Percentiles rank a stretch among this genome's conserved stretches.
These are phyloP conservation scores for Cystoderma amianthinum DNA, from an alignment of 768 basidiomycete species.

Conservation along the genomic window DNA sequence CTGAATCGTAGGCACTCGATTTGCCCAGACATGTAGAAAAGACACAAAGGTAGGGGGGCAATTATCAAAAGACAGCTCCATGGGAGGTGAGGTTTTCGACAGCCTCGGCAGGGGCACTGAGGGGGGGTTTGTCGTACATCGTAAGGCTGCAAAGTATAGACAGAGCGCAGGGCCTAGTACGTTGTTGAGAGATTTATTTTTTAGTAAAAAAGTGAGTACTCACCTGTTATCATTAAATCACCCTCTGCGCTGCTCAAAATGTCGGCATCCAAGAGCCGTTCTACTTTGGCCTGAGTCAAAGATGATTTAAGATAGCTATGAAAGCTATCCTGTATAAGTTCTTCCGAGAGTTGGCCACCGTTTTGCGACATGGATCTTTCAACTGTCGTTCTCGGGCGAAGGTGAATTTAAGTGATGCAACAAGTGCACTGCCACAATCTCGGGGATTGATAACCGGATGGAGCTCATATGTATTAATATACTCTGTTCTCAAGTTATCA, in stretches of 20 bases:
- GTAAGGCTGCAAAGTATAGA: constrained; percentile 78
- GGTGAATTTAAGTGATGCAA: too few relatives aligned
- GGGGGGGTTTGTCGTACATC: constrained; percentile 69
- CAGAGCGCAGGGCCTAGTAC: constrained; percentile 68
- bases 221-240: constrained; percentile 84
- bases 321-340: constrained; percentile 69
- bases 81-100: constrained; percentile 37
- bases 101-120: constrained; percentile 71
- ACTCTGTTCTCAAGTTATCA: too few relatives aligned
- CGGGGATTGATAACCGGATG: too few relatives aligned
- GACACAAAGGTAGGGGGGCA: constrained; percentile 63
- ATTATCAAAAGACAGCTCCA: constrained; percentile 57
- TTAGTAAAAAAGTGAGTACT: constrained; percentile 1
- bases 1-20: constrained; percentile 60
- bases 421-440: too few relatives aligned
- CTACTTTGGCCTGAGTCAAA: constrained; percentile 69
- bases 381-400: too few relatives aligned
- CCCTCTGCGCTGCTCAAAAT: constrained; percentile 71
- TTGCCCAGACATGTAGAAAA: constrained; percentile 71
- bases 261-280: constrained; percentile 66
- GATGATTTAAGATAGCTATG: constrained; percentile 80
- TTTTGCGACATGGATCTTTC: not conserved
- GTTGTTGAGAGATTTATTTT: not conserved
- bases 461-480: too few relatives aligned
- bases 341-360: constrained; percentile 60